Evolutionary conservation across 2,329 filamentous ascomycete species (phyloP), one percentile per base, ranked within the genome.

Genomic region (Anisogramma anomala): DNA sequence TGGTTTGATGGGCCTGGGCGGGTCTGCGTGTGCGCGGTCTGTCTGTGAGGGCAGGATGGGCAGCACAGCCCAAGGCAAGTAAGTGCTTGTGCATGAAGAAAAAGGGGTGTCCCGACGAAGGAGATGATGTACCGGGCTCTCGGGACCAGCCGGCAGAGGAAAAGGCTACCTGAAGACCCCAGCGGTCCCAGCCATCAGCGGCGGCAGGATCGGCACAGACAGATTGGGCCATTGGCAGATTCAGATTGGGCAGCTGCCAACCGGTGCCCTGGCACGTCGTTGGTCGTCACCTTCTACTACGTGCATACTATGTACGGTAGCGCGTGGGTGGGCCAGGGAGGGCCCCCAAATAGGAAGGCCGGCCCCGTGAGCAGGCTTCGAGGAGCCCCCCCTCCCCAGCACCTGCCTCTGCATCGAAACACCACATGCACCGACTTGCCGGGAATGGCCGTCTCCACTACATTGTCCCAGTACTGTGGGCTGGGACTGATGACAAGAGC

Each of bases 391-490:
- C 17, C 19, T 19, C 19, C 18, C 20, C 18, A 8, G 3, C 36
- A n/a, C 18, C 9, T 22, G 13, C 19, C 17, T 30, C 11, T 13
- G 36, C 17, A 18, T 38, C 20, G 36, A 38, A 20, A 23, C 36
- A 31, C 35, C 26, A 31, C 13, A 14, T n/a, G 27, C 9, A 30
- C 27, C 27, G 27, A 15, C 13, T 15, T 14, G 27, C 27, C 18
- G 22, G 22, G 34, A 26, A 26, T 23, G n/a, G 27, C 8, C 15
- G 14, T 6, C 28, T n/a, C 36, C 27, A 32, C 28, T 33, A 19
- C 19, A 27, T 19, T 27, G n/a, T 33, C 36, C 36, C 36, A 39
- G 28, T 23, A 19, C 36, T 32, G 28, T 25, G 36, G 36, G 19
- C 30, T 13, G 19, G 36, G 17, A n/a, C 27, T 14, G 35, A 30